Conservation (phyloP, 169 alveolate genomes). For the Babesia divergens region DNA sequence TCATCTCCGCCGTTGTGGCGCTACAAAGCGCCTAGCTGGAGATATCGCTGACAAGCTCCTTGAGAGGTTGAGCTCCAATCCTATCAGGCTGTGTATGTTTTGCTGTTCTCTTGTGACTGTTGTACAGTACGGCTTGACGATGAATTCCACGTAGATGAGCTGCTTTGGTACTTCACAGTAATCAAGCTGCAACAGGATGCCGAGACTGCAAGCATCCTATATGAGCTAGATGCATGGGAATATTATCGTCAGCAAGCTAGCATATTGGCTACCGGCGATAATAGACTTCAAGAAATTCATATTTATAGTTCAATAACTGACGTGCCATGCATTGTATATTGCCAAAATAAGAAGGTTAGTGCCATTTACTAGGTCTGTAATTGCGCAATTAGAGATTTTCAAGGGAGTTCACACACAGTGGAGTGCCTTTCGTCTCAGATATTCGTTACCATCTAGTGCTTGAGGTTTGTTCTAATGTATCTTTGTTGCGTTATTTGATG, state of each 20-base stretch:
- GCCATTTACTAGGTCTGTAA: background rate
- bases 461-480: conserved; percentile 9
- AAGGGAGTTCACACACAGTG: conserved; percentile 36
- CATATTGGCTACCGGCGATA: background rate
- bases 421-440: conserved; percentile 36
- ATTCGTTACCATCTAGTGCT: conserved; percentile 60
- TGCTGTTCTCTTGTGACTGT: too few species aligned
- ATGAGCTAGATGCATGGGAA: background rate
- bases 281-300: conserved; percentile 37
- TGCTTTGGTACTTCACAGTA: conserved; percentile 8
- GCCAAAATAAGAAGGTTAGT: conserved; percentile 44
- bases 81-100: background rate
- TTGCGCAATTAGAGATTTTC: conserved; percentile 43
- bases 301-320: conserved; percentile 60
- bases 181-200: background rate
- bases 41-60: background rate
- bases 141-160: background rate
- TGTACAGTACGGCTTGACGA: conserved; percentile 3
- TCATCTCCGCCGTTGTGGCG: conserved; percentile 25
- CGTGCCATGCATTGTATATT: conserved; percentile 36
- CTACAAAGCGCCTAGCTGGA: background rate
- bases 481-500: background rate
- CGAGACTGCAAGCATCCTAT: background rate
- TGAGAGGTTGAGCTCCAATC: background rate
- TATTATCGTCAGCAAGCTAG: background rate